Percentiles rank a stretch among this genome's conserved stretches.
phyloP scores from a whole-genome alignment of 1,284 basidiomycete species.

The Hymenochaete sp. region DNA sequence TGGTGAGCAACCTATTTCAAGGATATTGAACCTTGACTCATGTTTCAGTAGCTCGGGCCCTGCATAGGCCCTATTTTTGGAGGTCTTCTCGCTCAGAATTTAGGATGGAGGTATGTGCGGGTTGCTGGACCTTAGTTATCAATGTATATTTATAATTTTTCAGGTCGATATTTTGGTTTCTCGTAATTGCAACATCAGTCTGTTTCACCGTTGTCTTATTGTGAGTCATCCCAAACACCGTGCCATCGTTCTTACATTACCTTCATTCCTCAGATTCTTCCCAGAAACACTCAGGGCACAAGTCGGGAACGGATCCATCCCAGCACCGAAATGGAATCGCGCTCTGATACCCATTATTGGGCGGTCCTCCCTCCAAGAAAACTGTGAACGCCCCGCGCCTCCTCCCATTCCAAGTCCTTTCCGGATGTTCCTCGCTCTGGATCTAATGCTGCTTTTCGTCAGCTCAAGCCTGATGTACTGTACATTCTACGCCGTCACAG shows the following conservation, averaged over 20 bases:
- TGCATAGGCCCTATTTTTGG: constrained; percentile 42
- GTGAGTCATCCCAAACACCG: constrained; percentile 30
- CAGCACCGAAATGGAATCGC: constrained; percentile 37
- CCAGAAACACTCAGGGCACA: constrained; percentile 45
- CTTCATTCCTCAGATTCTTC: constrained; percentile 27
- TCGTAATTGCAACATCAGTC: constrained; percentile 49
- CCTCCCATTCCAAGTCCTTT: constrained; percentile 48
- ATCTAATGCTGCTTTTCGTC: constrained; percentile 54
- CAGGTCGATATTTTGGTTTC: constrained; percentile 75
- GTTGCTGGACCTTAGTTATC: too few species aligned
- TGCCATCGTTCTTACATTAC: constrained; percentile 1
- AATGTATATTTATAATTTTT: neutral
- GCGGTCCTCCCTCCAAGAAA: constrained; percentile 18
- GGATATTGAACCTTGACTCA: neutral
- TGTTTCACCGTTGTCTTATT: constrained; percentile 47
- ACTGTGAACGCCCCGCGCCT: constrained; percentile 25
- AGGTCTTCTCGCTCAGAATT: constrained; percentile 44
- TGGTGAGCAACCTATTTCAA: constrained; percentile 24
- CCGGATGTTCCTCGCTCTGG: constrained; percentile 45
- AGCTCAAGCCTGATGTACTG: constrained; percentile 51
- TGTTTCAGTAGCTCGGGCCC: constrained; percentile 35
- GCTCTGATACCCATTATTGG: constrained; percentile 52
- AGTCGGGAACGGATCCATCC: constrained; percentile 52
- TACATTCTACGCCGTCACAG: constrained; percentile 56
- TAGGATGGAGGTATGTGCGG: constrained; percentile 64